Evolutionary conservation across 345 rosid genomes (phyloP), one percentile per base, ranked within the genome.

Genomic region (Moricandia arvensis): DNA sequence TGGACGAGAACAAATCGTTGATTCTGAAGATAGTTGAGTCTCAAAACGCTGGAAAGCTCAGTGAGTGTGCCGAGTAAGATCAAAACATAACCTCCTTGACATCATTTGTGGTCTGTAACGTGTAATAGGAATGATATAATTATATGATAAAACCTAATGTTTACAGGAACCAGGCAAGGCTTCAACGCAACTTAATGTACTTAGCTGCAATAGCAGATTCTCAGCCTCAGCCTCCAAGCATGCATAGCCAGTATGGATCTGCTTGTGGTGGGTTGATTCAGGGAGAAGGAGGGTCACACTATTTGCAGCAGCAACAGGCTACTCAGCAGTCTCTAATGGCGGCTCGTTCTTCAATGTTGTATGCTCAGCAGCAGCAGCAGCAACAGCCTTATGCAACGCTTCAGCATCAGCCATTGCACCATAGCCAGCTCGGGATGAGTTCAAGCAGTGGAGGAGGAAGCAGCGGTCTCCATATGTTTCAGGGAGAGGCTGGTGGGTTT

Each of bases 21-120:
- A 96, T 96, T 83, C 81, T 96, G 88, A 96, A 96, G 94, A 96
- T 96, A n/a, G 99, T 96, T 49, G 99, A 96, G 84, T 90, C 97
- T 86, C 99, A 96, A 84, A 96, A 86, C 83, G 86, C 96, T 0
- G 99, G 99, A 75, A 93, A 96, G 77, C 83, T 93, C 67, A 86
- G 83, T 53, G 99, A 96, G 66, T 96, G 99, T 68, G 98, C 98
- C 7, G 99, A 96, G 99, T 96, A 86, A 87, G 99, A 71, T 38
- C 53, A 47, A 68, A 34, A 24, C 63, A 18, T 68, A 17, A 49
- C 60, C 18, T 35, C 0, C 27, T 61, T 55, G 11, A 18, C 17
- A 54, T 37, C 13, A 4, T 6, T 55, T 37, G 6, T 75, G 24
- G 53, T 60, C 0, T 51, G 34, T 58, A n/a, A n/a, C 69, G n/a